These are phyloP conservation scores for Acmispon strigosus DNA, from an alignment of 306 rosid genomes.

Conservation along the genomic window DNA sequence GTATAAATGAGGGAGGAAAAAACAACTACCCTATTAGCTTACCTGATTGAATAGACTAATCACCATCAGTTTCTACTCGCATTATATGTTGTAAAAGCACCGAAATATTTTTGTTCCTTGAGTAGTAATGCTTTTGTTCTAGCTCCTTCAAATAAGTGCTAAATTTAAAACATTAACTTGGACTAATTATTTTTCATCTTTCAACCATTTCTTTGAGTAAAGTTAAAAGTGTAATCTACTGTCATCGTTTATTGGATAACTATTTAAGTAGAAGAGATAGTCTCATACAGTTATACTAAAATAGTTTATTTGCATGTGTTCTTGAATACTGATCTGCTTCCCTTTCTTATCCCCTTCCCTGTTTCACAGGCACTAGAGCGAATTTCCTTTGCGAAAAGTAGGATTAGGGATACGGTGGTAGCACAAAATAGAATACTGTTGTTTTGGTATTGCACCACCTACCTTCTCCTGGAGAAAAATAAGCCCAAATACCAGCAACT, in stretches of 20 bases:
- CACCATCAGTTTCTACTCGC: constrained; percentile 1
- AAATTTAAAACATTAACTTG: background rate
- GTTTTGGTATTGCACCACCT: constrained; percentile 77
- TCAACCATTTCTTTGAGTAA: too few species aligned
- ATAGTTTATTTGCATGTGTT: background rate
- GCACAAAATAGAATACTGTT: constrained; percentile 82
- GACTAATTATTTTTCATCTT: background rate
- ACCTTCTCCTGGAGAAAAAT: constrained; percentile 83
- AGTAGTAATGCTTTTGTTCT: background rate
- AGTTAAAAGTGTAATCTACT: background rate
- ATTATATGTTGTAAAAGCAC: background rate
- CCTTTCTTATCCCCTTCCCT: background rate
- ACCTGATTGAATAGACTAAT: background rate
- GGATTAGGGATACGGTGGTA: constrained; percentile 58
- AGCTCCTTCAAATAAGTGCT: background rate
- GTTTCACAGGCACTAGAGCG: constrained; percentile 77
- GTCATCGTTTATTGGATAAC: background rate
- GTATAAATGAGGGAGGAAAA: background rate
- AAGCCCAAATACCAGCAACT: constrained; percentile 80
- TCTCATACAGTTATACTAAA: background rate
- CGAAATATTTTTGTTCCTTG: background rate
- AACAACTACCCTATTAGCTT: background rate
- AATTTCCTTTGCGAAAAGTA: constrained; percentile 56
- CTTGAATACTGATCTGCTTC: constrained; percentile 12
- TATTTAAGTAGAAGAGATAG: background rate